Base-by-base conservation (phyloP, 495 filamentous ascomycete genomes). In the Daldinia bambusicola region DNA sequence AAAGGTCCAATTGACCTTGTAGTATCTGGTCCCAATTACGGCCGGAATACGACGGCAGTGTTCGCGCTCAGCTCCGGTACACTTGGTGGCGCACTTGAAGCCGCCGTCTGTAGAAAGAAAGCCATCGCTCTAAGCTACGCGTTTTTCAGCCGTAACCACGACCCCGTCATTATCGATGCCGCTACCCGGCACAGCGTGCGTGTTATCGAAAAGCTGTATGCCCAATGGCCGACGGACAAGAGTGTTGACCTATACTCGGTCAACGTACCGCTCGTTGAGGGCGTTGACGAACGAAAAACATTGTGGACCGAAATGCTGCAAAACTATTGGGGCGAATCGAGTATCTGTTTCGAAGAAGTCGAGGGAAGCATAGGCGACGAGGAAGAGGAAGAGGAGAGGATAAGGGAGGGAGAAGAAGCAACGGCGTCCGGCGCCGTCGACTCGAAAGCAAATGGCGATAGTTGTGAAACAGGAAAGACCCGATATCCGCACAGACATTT, bases 11-110 rank as follows among this genome's bases (percentile, higher is more conserved):
- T 98, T 53, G 95, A 98, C 76, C 81, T 98, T 2, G 93, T 98
- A 4, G 86, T 99, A 5, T 91, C 87, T 12, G 95, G 95, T 1
- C 95, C 95, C 6, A 99, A 99, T 77, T 98, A 97, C 81, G 95
- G 95, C 7, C 84, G 95, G 40, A 99, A 99, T 80, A 92, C 92
- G 3, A 98, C 95, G 0, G 92, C 95, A 0, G 85, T 97, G 20
- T 98, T 98, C 74, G 90, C 91, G n/a, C 81, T 99, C 58, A 93
- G 89, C 41, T 93, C 89, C 45, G 95, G 95, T 20, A 99, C 95
- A 0, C 82, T 99, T 53, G 95, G 95, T 16, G 95, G 89, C 0
- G 95, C 95, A 0, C 85, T 99, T 79, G 95, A 98, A 80, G 95
- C 91, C 9, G 94, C 95, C n/a, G 86, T 93, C 0, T 97, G 92